Evolutionary conservation across 352 stramenopile genomes (phyloP), one percentile per base, ranked within the genome.

Genomic region (Phytophthora europaea): DNA sequence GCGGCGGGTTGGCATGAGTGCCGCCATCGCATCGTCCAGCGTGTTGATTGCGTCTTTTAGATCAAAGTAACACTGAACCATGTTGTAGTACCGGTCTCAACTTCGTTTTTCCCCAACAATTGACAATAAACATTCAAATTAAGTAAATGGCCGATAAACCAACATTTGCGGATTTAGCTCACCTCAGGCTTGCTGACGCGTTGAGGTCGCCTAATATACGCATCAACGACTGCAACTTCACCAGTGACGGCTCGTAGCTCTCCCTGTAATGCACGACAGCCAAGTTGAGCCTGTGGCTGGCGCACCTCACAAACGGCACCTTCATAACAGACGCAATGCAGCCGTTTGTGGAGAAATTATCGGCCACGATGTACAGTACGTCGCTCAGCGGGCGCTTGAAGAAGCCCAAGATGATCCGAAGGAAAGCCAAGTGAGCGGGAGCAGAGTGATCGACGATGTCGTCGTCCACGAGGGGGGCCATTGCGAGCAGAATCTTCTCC

Each of bases 61-160:
- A 1, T 54, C 40, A 22, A 61, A 68, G 16, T 48, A 68, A 2
- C 61, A 20, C 34, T 68, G 38, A 1, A 47, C 9, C 61, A 61
- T 61, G n/a, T 65, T 40, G n/a, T n/a, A n/a, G n/a, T n/a, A n/a
- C n/a, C n/a, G 40, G 58, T 34, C 58, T 40, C 45, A 65, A 33
- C 4, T 65, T 55, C 2, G 58, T 65, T 9, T 47, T 65, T 55
- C 9, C n/a, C 40, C 40, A n/a, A 31, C 5, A 31, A 31, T 31
- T 31, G 26, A 31, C 26, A 31, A 31, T 31, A 31, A 31, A 31
- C n/a, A 31, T 31, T 31, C 26, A 31, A 31, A 4, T 31, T 31
- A 31, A 4, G 26, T 31, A 16, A 43, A 43, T 15, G n/a, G n/a
- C n/a, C 16, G 18, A 43, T 54, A 43, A 45, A 6, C 13, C 8